Evolutionary conservation across 2,329 filamentous ascomycete species (phyloP), one percentile per base, ranked within the genome.

Genomic region (Neoarthrinium moseri): DNA sequence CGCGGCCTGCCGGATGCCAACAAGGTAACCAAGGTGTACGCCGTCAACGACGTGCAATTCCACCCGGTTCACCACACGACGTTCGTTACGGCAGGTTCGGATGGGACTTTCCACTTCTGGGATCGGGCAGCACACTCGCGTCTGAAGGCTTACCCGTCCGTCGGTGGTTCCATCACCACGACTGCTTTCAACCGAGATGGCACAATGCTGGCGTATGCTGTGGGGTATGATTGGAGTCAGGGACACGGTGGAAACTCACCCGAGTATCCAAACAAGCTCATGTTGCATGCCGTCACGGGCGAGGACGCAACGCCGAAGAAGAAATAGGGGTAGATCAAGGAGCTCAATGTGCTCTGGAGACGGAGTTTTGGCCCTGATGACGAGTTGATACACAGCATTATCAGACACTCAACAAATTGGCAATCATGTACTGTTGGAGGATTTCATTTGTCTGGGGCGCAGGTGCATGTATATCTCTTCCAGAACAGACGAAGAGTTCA

Each of bases 211-310:
- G 77, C 76, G 2, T 81, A 81, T 52, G 83, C 84, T 1, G 73
- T 86, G 30, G 83, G 81, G 58, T 89, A 89, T 60, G 85, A 89
- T 59, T 89, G 85, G 85, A 83, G 80, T 59, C 84, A 84, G 63
- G 85, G 84, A 3, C 84, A 79, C 60, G 45, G 43, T 3, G 51
- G 49, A 8, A 64, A 64, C 41, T 49, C 42, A 17, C 46, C 52
- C 2, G n/a, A 50, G 15, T 53, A 55, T 6, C 47, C 56, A 37
- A 62, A 45, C 4, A 54, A 49, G 54, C 47, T 67, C 39, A 52
- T 60, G 51, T 33, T 68, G 34, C 61, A 61, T 36, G 26, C 49
- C 5, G 56, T 66, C 6, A 15, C n/a, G 13, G 40, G 46, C 4
- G 52, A 54, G 6, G 58, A 62, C 18, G 42, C 47, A 5, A 45